A percentile compares a stretch with the other conserved stretches of the same genome.
Evolutionary conservation across 192 early-diverging fungal species (phyloP).

Genomic region (Coemansia biformis): DNA sequence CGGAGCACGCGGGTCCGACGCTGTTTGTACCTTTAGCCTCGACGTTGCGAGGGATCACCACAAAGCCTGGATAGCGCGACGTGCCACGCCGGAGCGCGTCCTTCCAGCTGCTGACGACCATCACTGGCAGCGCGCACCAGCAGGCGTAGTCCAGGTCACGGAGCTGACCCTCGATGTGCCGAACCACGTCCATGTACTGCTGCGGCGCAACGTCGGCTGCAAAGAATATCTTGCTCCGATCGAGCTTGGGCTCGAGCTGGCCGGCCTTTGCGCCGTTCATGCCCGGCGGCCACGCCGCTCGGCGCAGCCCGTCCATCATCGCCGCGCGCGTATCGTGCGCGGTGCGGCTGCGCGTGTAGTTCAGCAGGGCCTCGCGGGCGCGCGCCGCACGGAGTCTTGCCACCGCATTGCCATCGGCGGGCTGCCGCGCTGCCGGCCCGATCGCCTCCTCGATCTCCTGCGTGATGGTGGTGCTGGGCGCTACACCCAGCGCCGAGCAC

Average conservation of each 20-base stretch:
- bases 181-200: conserved; percentile 4
- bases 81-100: conserved; percentile 9
- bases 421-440: conserved; percentile 1
- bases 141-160: conserved; percentile 21
- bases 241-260: conserved; percentile 4
- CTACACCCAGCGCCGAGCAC: conserved; percentile 13
- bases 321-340: conserved; percentile 10
- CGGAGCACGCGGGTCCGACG: too few relatives aligned
- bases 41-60: conserved; percentile 17
- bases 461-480: neutral
- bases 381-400: conserved; percentile 24
- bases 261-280: conserved; percentile 6
- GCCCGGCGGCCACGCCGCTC: conserved; percentile 7
- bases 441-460: conserved; percentile 15
- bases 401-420: neutral
- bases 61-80: conserved; percentile 32
- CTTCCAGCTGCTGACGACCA: conserved; percentile 33
- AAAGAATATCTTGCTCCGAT: conserved; percentile 29
- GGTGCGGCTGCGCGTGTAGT: conserved; percentile 10
- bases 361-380: conserved; percentile 26
- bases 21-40: conserved; percentile 12
- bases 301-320: conserved; percentile 16
- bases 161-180: conserved; percentile 25
- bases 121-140: conserved; percentile 37
- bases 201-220: conserved; percentile 20